These are phyloP conservation scores for Aspergillus piperis DNA, from an alignment of 2,329 filamentous ascomycete species.

Conservation along the genomic window DNA sequence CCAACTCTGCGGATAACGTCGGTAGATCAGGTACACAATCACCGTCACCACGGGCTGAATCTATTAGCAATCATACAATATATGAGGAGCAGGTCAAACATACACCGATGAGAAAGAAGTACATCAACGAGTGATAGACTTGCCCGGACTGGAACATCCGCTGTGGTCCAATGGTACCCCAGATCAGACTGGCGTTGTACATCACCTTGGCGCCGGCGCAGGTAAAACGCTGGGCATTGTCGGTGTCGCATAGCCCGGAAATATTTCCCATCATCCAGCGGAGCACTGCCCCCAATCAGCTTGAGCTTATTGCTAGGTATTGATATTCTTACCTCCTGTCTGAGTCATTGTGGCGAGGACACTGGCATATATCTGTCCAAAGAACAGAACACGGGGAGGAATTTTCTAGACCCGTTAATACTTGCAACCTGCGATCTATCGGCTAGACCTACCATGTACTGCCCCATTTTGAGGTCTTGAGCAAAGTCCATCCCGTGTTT, in stretches of 20 bases:
- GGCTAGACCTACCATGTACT: conserved; percentile 29
- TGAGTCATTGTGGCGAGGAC: conserved; percentile 36
- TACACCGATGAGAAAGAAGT: conserved; percentile 37
- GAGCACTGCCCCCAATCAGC: conserved; percentile 23
- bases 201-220: conserved; percentile 37
- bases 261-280: conserved; percentile 38
- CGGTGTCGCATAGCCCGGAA: conserved; percentile 27
- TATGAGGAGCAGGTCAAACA: not conserved
- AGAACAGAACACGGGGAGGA: conserved; percentile 35
- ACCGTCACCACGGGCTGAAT: conserved; percentile 31
- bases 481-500: conserved; percentile 38
- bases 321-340: conserved; percentile 28
- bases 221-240: conserved; percentile 36
- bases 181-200: conserved; percentile 37
- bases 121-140: conserved; percentile 33
- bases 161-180: conserved; percentile 37
- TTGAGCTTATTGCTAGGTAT: not conserved
- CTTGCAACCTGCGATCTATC: accelerated
- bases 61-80: not conserved
- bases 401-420: conserved; percentile 23
- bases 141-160: conserved; percentile 36
- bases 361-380: conserved; percentile 37
- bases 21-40: conserved; percentile 31
- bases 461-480: conserved; percentile 35
- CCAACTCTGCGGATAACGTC: conserved; percentile 33